Percentiles rank a stretch among this genome's conserved stretches.
phyloP scores from a whole-genome alignment of 2,329 filamentous ascomycete species.

The Periglandula ipomoeae region DNA sequence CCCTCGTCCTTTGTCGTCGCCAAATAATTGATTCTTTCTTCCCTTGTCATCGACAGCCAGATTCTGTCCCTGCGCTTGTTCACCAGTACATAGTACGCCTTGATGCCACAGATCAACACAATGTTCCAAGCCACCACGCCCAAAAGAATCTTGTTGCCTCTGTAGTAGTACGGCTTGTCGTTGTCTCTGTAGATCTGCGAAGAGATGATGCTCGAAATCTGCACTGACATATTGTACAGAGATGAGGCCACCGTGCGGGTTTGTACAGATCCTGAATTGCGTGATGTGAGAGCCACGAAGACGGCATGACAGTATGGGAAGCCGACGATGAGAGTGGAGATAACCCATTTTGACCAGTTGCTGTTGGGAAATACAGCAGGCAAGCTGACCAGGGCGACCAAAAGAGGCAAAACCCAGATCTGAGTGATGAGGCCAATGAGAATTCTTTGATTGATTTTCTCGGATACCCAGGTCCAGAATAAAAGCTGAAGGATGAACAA shows the following conservation, averaged over 20 bases:
- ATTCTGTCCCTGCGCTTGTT: conserved; percentile 34
- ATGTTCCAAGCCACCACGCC: conserved; percentile 39
- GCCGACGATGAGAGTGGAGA: conserved; percentile 24
- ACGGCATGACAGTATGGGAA: conserved; percentile 26
- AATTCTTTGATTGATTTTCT: conserved; percentile 28
- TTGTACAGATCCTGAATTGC: conserved; percentile 49
- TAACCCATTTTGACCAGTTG: conserved; percentile 22
- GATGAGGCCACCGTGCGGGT: conserved; percentile 49
- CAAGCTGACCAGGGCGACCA: conserved; percentile 34
- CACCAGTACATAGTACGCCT: conserved; percentile 41
- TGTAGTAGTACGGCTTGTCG: conserved; percentile 21
- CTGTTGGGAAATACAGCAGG: conserved; percentile 14
- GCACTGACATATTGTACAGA: conserved; percentile 41
- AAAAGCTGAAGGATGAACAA: conserved; percentile 31
- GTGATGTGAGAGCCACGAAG: conserved; percentile 46
- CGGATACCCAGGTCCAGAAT: conserved; percentile 33
- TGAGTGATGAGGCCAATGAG: conserved; percentile 34
- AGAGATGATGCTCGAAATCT: conserved; percentile 23
- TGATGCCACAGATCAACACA: conserved; percentile 36
- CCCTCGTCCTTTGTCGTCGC: conserved; percentile 32
- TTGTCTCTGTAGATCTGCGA: conserved; percentile 31
- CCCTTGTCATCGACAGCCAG: conserved; percentile 38
- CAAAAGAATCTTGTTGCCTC: conserved; percentile 42
- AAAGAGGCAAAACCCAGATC: conserved; percentile 45
- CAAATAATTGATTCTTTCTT: conserved; percentile 24